phyloP scores from a whole-genome alignment of 805 yeast genomes.

The Myxozyma kluyveri region DNA sequence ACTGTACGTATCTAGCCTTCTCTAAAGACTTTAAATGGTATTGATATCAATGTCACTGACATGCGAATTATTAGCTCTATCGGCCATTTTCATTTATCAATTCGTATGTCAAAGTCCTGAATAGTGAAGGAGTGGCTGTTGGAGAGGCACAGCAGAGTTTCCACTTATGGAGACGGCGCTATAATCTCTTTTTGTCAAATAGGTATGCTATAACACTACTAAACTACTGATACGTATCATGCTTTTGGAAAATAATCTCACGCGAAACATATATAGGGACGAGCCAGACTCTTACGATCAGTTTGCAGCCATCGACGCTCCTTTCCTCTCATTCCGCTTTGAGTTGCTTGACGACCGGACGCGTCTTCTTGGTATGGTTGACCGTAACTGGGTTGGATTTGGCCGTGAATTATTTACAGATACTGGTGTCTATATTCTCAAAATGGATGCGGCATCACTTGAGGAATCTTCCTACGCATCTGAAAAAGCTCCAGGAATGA shows the following conservation, averaged over 20 bases:
- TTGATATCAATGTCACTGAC: too few species aligned
- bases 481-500: conserved; percentile 42
- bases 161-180: conserved; percentile 91
- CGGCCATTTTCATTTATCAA: conserved; percentile 87
- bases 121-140: conserved; percentile 47
- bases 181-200: conserved; percentile 60
- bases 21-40: too few species aligned
- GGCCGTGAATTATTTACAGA: conserved; percentile 92
- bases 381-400: conserved; percentile 92
- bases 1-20: conserved; percentile 34
- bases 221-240: not conserved
- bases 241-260: not conserved
- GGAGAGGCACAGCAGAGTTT: conserved; percentile 91
- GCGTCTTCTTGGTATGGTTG: conserved; percentile 68
- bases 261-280: not conserved
- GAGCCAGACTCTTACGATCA: conserved; percentile 50
- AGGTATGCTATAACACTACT: conserved; percentile 1
- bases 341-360: conserved; percentile 64
- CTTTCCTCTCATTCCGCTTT: conserved; percentile 81
- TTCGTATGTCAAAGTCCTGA: conserved; percentile 72
- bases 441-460: conserved; percentile 69
- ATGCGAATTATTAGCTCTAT: conserved; percentile 43
- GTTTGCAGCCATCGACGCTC: conserved; percentile 84
- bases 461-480: conserved; percentile 43
- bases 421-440: conserved; percentile 83